Percentiles rank a stretch among this genome's conserved stretches.
Evolutionary conservation across 306 rosid genomes (phyloP).

Genomic region (Trichosanthes cucumerina): DNA sequence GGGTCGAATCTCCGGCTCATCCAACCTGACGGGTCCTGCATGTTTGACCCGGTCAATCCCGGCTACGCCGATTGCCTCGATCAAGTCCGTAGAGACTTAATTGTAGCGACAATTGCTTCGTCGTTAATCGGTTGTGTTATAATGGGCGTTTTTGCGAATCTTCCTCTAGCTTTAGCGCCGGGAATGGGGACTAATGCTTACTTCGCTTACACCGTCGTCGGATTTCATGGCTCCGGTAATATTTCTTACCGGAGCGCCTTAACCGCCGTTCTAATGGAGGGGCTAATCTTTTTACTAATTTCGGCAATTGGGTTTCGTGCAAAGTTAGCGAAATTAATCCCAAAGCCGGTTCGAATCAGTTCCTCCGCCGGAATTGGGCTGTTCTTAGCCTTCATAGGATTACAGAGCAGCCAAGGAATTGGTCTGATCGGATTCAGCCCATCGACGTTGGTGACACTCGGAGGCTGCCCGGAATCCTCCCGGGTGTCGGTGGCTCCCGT

Average conservation of each 20-base stretch:
- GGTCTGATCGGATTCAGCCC: constrained; percentile 72
- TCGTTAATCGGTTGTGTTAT: constrained; percentile 78
- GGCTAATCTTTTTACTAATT: constrained; percentile 34
- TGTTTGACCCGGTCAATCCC: constrained; percentile 77
- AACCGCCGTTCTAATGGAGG: constrained; percentile 84
- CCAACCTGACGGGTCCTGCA: constrained; percentile 51
- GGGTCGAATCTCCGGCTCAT: constrained; percentile 26
- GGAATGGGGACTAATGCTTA: constrained; percentile 98
- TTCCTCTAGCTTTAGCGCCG: constrained; percentile 85
- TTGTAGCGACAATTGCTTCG: constrained; percentile 81
- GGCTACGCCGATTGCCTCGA: constrained; percentile 71
- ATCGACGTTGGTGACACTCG: constrained; percentile 60
- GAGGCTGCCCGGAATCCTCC: constrained; percentile 49
- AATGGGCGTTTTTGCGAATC: constrained; percentile 89
- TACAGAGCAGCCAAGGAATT: constrained; percentile 74
- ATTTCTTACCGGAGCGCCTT: constrained; percentile 70
- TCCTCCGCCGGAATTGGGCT: constrained; percentile 97
- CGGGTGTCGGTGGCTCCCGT: constrained; percentile 66
- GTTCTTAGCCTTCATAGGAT: constrained; percentile 81
- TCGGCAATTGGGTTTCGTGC: constrained; percentile 61
- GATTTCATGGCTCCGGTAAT: constrained; percentile 90
- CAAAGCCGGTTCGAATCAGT: constrained; percentile 86
- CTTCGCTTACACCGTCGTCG: constrained; percentile 95
- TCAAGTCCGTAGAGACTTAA: constrained; percentile 53
- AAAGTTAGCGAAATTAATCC: constrained; percentile 67